Evolutionary conservation across 2,329 filamentous ascomycete genomes (phyloP).

Genomic region (Pseudogymnoascus sp.): DNA sequence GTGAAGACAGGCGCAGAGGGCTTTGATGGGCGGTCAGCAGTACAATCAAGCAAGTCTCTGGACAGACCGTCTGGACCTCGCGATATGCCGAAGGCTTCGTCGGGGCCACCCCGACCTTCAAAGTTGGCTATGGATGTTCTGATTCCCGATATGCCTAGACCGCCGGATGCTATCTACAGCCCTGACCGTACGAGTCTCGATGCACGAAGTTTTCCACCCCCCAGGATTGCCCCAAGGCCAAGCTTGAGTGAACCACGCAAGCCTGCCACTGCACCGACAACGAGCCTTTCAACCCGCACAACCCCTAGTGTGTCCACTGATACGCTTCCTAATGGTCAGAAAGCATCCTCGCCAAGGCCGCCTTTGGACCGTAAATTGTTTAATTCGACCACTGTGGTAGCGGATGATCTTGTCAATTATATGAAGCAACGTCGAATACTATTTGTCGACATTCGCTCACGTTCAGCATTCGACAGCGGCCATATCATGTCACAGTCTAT

Average conservation of each 20-base stretch:
- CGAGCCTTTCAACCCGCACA: not conserved
- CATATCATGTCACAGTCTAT: slow-evolving; percentile 80
- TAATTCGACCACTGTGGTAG: slow-evolving; percentile 28
- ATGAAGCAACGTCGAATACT: slow-evolving; percentile 63
- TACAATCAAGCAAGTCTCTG: not conserved
- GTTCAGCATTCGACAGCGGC: slow-evolving; percentile 76
- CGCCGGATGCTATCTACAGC: slow-evolving; percentile 32
- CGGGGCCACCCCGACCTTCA: slow-evolving; percentile 15
- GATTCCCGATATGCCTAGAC: slow-evolving; percentile 27
- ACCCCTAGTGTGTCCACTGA: not conserved
- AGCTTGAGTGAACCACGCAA: not conserved
- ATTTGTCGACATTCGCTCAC: slow-evolving; percentile 76
- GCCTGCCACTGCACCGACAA: not conserved
- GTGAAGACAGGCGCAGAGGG: not conserved
- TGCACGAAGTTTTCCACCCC: not conserved
- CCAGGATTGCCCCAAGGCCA: not conserved
- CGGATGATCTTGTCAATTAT: slow-evolving; percentile 64
- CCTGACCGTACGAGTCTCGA: slow-evolving; percentile 22
- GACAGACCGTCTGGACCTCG: slow-evolving; percentile 21
- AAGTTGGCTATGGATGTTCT: slow-evolving; percentile 22
- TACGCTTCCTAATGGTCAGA: not conserved
- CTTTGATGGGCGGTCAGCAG: not conserved
- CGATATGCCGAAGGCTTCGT: slow-evolving; percentile 26
- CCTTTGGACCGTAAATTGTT: slow-evolving; percentile 1
- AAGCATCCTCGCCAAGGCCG: not conserved